These are phyloP conservation scores for Scheffersomyces quercinus DNA, from an alignment of 1,139 yeast genomes.

Conservation along the genomic window DNA sequence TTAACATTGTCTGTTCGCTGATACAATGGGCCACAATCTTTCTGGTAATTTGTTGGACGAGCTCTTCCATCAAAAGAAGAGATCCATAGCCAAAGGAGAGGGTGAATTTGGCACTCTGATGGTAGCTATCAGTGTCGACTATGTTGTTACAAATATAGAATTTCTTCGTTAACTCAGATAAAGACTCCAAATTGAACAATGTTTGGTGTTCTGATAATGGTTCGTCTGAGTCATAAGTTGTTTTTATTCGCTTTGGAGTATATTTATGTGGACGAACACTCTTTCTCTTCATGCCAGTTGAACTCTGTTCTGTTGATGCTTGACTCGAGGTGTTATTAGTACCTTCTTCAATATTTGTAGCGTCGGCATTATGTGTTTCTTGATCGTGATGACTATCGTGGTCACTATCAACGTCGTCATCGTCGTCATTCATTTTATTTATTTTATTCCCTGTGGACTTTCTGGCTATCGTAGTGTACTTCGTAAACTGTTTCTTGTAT, in stretches of 20 bases:
- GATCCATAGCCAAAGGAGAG: not conserved
- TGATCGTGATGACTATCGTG: no score
- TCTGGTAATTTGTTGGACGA: slow-evolving; percentile 6
- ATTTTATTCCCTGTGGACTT: no score
- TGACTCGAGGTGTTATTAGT: no score
- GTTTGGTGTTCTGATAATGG: not conserved
- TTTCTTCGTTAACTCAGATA: slow-evolving; percentile 3
- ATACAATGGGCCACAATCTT: slow-evolving; percentile 3
- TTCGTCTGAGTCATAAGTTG: not conserved
- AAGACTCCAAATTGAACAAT: slow-evolving; percentile 5
- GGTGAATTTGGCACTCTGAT: not conserved
- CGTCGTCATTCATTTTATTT: no score
- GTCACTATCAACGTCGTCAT: no score
- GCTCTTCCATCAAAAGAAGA: slow-evolving; percentile 7
- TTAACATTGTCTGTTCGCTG: no score
- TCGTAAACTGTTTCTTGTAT: slow-evolving; percentile 5
- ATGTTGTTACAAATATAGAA: slow-evolving; percentile 3
- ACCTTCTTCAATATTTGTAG: no score
- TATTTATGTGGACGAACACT: no score
- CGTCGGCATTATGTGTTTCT: no score
- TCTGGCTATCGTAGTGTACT: not conserved
- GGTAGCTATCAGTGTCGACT: not conserved
- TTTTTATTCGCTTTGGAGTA: no score
- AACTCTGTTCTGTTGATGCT: no score
- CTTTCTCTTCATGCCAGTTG: no score